These are phyloP conservation scores for Pyrenochaeta sp. DNA, from an alignment of 2,329 filamentous ascomycete genomes.

Conservation along the genomic window DNA sequence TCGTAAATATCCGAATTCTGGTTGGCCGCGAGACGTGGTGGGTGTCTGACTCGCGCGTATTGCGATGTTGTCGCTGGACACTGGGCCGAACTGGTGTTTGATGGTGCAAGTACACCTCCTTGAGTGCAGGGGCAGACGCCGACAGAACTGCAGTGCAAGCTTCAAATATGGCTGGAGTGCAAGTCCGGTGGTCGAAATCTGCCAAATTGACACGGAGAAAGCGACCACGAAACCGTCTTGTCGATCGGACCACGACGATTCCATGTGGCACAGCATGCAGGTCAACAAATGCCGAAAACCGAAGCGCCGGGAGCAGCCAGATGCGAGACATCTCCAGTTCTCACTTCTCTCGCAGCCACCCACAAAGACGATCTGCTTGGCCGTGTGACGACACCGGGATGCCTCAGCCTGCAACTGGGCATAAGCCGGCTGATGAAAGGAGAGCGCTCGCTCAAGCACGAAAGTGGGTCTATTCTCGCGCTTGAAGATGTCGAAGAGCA, in stretches of 20 bases:
- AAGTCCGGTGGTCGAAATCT: neutral
- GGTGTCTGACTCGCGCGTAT: neutral
- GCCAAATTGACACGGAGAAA: neutral
- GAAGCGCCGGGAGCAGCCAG: neutral
- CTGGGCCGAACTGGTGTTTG: neutral
- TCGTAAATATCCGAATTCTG: neutral
- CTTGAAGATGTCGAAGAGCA: neutral
- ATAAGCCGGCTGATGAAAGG: neutral
- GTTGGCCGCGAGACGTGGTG: neutral
- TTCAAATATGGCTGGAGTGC: neutral
- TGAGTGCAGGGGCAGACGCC: slow-evolving; percentile 4
- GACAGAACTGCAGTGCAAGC: neutral
- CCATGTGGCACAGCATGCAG: neutral
- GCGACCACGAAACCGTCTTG: neutral
- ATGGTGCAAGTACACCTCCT: neutral
- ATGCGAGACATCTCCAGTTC: neutral
- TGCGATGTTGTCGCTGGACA: neutral
- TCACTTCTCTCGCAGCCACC: too few species aligned
- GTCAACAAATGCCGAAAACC: neutral
- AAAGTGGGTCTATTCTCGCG: neutral
- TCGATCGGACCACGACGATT: neutral
- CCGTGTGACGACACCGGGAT: too few species aligned
- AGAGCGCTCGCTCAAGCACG: neutral
- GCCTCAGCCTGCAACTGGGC: neutral
- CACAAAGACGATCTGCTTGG: neutral